Conservation (phyloP, 1,284 basidiomycete genomes). For the Apiotrichum sp. region DNA sequence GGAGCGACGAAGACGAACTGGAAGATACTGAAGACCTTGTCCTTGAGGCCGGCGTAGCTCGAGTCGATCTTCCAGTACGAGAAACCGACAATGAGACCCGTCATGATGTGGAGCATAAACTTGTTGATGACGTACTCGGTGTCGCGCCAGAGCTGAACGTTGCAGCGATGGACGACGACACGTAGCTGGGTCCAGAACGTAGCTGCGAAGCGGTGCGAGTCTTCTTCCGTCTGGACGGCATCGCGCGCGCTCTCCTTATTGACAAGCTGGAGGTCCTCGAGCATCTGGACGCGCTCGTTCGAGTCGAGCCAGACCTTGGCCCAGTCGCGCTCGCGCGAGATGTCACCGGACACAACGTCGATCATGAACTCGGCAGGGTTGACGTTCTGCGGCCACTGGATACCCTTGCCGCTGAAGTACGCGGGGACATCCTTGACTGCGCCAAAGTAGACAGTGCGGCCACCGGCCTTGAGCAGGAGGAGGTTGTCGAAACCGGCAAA, state of each 20-base stretch:
- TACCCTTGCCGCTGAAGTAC: slow-evolving; percentile 47
- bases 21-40: slow-evolving; percentile 29
- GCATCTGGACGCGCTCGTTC: slow-evolving; percentile 41
- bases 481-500: slow-evolving; percentile 68
- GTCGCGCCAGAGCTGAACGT: slow-evolving; percentile 35
- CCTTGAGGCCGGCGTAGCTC: slow-evolving; percentile 15
- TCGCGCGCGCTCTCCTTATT: slow-evolving; percentile 11
- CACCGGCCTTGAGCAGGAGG: slow-evolving; percentile 46
- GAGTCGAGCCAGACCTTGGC: slow-evolving; percentile 60
- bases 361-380: slow-evolving; percentile 51
- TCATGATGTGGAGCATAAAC: slow-evolving; percentile 30
- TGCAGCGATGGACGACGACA: slow-evolving; percentile 35
- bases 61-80: slow-evolving; percentile 39
- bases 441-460: slow-evolving; percentile 54
- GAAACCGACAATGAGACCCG: slow-evolving; percentile 44
- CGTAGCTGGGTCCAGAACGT: slow-evolving; percentile 29
- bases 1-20: slow-evolving; percentile 42
- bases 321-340: slow-evolving; percentile 55
- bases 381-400: slow-evolving; percentile 42
- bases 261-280: slow-evolving; percentile 46
- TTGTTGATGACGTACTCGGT: slow-evolving; percentile 45
- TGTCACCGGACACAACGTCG: slow-evolving; percentile 35
- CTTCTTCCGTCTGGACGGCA: slow-evolving; percentile 17
- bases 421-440: slow-evolving; percentile 49
- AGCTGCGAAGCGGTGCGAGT: slow-evolving; percentile 35